These are phyloP conservation scores for Starmerella tilneyi DNA, from an alignment of 805 yeast genomes.

Conservation along the genomic window DNA sequence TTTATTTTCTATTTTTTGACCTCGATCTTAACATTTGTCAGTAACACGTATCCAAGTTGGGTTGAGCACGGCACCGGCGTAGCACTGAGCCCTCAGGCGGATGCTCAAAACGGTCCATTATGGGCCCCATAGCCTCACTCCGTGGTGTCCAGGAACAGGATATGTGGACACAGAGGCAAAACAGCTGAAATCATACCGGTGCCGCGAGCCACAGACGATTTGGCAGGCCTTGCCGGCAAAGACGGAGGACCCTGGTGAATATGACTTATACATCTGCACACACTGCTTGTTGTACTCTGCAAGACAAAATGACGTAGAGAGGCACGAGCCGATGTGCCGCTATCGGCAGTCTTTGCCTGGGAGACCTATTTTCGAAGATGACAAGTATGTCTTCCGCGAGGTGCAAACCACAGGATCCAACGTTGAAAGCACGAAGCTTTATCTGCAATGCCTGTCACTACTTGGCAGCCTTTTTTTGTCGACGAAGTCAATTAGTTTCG, in stretches of 20 bases:
- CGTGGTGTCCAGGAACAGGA: slow-evolving; percentile 86
- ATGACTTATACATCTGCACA: slow-evolving; percentile 56
- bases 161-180: slow-evolving; percentile 43
- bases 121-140: slow-evolving; percentile 57
- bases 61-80: neutral
- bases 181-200: slow-evolving; percentile 24
- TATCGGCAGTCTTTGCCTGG: slow-evolving; percentile 44
- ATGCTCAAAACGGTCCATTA: slow-evolving; percentile 58
- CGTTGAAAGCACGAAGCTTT: slow-evolving; percentile 38
- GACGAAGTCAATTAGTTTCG: slow-evolving; percentile 77
- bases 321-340: slow-evolving; percentile 37
- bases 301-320: slow-evolving; percentile 34
- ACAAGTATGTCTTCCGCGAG: slow-evolving; percentile 46
- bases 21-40: neutral
- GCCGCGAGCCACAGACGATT: slow-evolving; percentile 22
- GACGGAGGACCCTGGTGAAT: slow-evolving; percentile 34
- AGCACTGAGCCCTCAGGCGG: slow-evolving; percentile 24
- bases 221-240: slow-evolving; percentile 30
- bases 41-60: neutral
- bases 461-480: slow-evolving; percentile 83
- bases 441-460: slow-evolving; percentile 71
- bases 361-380: slow-evolving; percentile 54
- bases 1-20: neutral
- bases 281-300: slow-evolving; percentile 75
- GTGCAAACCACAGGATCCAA: slow-evolving; percentile 43